phyloP scores from a whole-genome alignment of 805 yeast genomes.

The Lachancea nothofagi region DNA sequence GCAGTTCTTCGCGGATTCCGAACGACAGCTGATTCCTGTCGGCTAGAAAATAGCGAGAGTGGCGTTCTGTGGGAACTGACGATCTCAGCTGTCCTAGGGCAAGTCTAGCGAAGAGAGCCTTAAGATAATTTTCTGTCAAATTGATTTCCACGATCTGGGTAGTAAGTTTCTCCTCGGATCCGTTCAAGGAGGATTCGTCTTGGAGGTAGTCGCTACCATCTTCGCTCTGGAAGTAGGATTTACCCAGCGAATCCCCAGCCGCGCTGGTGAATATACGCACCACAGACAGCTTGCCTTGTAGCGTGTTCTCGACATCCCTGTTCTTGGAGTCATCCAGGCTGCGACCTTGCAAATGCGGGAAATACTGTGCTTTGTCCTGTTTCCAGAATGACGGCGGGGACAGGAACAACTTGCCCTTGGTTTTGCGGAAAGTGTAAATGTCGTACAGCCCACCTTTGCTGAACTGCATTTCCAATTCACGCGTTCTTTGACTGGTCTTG shows the following conservation, averaged over 20 bases:
- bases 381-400: constrained; percentile 80
- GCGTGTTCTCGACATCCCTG: constrained; percentile 24
- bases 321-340: constrained; percentile 38
- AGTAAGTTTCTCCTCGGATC: constrained; percentile 16
- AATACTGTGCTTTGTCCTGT: constrained; percentile 63
- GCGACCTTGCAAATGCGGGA: constrained; percentile 70
- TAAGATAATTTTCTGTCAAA: constrained; percentile 66
- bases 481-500: constrained; percentile 43
- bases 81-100: constrained; percentile 43
- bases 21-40: constrained; percentile 55
- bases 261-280: constrained; percentile 32
- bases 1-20: constrained; percentile 50
- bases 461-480: constrained; percentile 55
- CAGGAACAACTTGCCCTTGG: constrained; percentile 77
- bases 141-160: constrained; percentile 73
- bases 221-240: constrained; percentile 47
- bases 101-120: constrained; percentile 56
- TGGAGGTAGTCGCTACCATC: constrained; percentile 13
- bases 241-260: constrained; percentile 63
- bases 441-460: constrained; percentile 65
- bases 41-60: constrained; percentile 55
- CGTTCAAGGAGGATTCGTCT: constrained; percentile 5
- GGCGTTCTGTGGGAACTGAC: constrained; percentile 44
- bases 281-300: constrained; percentile 29
- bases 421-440: constrained; percentile 57